Evolutionary conservation across 108 stramenopile species (phyloP).

Genomic region (Cylindrotheca closterium): DNA sequence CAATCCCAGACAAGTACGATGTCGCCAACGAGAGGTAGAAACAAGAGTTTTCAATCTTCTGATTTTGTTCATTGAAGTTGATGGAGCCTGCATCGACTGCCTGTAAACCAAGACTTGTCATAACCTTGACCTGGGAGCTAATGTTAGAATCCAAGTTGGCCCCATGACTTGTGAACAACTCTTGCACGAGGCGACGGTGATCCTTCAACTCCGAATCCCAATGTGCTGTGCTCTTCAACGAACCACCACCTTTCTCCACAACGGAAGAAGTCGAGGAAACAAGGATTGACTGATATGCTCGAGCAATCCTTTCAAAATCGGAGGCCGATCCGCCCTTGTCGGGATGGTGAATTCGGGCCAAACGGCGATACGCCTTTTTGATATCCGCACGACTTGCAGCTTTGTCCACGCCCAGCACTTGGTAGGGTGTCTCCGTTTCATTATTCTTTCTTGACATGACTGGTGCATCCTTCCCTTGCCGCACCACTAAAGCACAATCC

Average conservation of each 20-base stretch:
- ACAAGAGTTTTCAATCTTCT: conserved; percentile 56
- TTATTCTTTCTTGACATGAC: background rate
- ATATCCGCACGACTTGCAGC: conserved; percentile 45
- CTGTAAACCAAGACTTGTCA: conserved; percentile 33
- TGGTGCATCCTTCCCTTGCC: background rate
- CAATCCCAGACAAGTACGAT: conserved; percentile 59
- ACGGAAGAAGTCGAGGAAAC: background rate
- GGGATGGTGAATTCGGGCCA: conserved; percentile 86
- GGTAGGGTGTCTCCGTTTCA: conserved; percentile 27
- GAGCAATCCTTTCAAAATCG: conserved; percentile 63
- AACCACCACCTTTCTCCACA: background rate
- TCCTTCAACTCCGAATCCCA: conserved; percentile 61
- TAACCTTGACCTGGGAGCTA: conserved; percentile 18
- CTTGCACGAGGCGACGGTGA: conserved; percentile 51
- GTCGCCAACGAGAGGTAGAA: conserved; percentile 57
- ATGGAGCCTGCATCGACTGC: conserved; percentile 47
- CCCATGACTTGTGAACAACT: conserved; percentile 52
- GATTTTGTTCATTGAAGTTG: conserved; percentile 47
- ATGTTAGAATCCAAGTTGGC: conserved; percentile 36
- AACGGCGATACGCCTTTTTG: conserved; percentile 54
- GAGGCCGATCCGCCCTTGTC: conserved; percentile 60
- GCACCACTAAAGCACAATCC: conserved; percentile 52
- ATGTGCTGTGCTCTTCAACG: conserved; percentile 31
- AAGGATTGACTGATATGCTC: conserved; percentile 72
- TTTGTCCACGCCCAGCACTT: conserved; percentile 44